phyloP scores from a whole-genome alignment of 225 moss, liverwort and hornwort species.

The Pleurozium schreberi region DNA sequence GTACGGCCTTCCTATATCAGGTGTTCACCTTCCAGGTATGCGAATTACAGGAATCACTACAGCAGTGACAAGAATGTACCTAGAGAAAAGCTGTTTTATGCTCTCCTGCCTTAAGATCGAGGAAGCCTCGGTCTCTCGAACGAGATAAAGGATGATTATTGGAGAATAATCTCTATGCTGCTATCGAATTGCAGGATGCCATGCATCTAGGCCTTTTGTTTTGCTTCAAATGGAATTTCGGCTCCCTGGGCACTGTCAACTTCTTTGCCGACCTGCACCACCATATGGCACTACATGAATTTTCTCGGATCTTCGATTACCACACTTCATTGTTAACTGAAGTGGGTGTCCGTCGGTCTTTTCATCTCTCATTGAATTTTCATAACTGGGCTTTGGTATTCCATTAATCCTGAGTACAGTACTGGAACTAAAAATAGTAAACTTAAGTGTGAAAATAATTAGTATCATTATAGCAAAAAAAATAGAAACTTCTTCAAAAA shows the following conservation, averaged over 20 bases:
- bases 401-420: too few relatives aligned
- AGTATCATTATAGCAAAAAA: too few relatives aligned
- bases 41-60: background rate
- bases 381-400: too few relatives aligned
- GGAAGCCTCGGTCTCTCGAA: background rate
- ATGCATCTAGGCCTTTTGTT: slow-evolving; percentile 66
- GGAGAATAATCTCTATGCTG: background rate
- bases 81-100: background rate
- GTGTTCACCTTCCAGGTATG: background rate
- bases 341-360: too few relatives aligned
- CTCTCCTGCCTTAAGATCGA: background rate
- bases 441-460: too few relatives aligned
- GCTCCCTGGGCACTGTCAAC: slow-evolving; percentile 75
- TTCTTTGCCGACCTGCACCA: slow-evolving; percentile 70
- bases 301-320: too few relatives aligned
- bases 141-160: background rate
- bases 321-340: too few relatives aligned
- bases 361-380: too few relatives aligned
- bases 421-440: too few relatives aligned
- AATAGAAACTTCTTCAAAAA: too few relatives aligned
- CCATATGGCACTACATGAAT: background rate
- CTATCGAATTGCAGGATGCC: slow-evolving; percentile 9
- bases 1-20: background rate
- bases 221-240: slow-evolving; percentile 57
- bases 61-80: background rate